Base-by-base conservation (phyloP, 306 rosid genomes). In the Acmispon strigosus region DNA sequence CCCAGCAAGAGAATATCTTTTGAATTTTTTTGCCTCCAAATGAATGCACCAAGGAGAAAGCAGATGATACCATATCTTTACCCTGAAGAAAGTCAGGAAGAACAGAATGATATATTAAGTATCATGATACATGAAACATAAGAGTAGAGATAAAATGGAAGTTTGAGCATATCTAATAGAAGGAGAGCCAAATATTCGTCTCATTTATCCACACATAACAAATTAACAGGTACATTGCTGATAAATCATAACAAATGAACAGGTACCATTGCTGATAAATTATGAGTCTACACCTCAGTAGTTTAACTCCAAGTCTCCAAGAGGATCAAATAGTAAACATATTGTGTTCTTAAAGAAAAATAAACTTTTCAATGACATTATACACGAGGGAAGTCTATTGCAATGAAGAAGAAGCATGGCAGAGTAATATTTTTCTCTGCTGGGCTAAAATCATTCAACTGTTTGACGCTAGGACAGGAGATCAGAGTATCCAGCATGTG, bases 1-100 rank as follows among this genome's bases (percentile, higher is more conserved):
- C 27, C 53, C 41, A 10, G 44, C 43, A 53, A 56, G 69, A 85
- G 66, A 44, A 32, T 9, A 56, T 44, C 49, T 13, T 49, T 27
- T 13, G 12, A 65, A 34, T 45, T 37, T 6, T 14, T 72, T 56
- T 20, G 27, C 54, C n/a, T 49, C 72, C 22, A 69, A 68, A 44
- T 20, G 82, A 69, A 55, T 56, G 57, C 18, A 19, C 36, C 59
- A 22, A 48, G 62, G 43, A 66, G 36, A 52, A 66, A 69, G 64
- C 32, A 57, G 62, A 70, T 37, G 54, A 62, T 51, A 15, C 48
- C 59, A 41, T 47, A 32, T 14, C 59, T 43, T 62, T 73, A 81
- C 64, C 89, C 82, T 82, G 89, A 81, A 82, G 45, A 71, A 51
- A 68, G 69, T 16, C 59, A 39, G 9, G 63, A 84, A 63, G 29